These are phyloP conservation scores for Umbelopsis sp. DNA, from an alignment of 192 early-diverging fungal species.

Conservation along the genomic window DNA sequence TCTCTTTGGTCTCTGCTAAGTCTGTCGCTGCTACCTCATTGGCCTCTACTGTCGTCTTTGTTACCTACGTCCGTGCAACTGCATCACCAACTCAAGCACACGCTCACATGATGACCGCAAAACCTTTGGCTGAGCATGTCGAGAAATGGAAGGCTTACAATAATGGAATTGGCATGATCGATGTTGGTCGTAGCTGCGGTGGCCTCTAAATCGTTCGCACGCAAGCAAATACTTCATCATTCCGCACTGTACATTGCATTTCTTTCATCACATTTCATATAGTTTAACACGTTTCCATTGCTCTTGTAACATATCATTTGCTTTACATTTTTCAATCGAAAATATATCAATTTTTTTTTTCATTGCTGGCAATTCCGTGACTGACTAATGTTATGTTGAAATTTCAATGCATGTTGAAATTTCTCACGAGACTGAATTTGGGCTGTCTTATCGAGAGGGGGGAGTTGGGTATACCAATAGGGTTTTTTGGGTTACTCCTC, in stretches of 20 bases:
- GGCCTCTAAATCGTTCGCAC: constrained; percentile 25
- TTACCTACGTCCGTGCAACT: constrained; percentile 27
- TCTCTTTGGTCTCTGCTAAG: constrained; percentile 8
- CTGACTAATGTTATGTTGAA: no score
- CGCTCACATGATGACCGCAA: constrained; percentile 25
- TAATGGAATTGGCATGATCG: constrained; percentile 39
- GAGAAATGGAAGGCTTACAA: constrained; percentile 37
- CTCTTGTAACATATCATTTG: not conserved
- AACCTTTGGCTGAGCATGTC: not conserved
- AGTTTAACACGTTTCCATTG: not conserved
- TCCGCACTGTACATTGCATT: constrained; percentile 7
- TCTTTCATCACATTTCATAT: not conserved
- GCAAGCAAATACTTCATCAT: not conserved
- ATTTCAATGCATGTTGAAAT: not conserved
- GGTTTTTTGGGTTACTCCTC: not conserved
- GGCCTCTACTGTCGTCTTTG: constrained; percentile 30
- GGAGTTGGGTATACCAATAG: not conserved
- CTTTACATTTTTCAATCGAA: not conserved
- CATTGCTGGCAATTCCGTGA: not conserved
- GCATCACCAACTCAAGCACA: constrained; percentile 23
- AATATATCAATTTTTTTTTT: not conserved
- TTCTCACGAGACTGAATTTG: constrained; percentile 7
- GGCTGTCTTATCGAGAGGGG: not conserved
- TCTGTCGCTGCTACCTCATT: constrained; percentile 27
- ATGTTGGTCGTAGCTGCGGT: constrained; percentile 43